Percentiles rank a stretch among this genome's conserved stretches.
Evolutionary conservation across 176 grass and related monocot species (phyloP).

Genomic region (Zoysia japonica): DNA sequence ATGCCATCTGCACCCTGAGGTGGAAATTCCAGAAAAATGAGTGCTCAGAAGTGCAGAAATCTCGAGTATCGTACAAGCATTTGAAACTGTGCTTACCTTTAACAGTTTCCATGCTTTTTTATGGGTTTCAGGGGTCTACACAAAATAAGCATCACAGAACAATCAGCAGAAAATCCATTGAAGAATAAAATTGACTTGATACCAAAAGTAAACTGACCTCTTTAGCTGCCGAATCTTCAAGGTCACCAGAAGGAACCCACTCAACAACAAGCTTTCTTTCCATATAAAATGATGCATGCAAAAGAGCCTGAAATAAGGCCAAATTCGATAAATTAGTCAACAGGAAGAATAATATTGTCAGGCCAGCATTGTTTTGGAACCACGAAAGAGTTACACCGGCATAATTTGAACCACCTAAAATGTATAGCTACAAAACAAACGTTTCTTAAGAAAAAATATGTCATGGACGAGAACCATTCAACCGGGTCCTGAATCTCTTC

Average conservation of each 20-base stretch:
- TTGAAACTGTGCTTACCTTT: slow-evolving; percentile 55
- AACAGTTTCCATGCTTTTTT: slow-evolving; percentile 84
- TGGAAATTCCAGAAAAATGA: slow-evolving; percentile 29
- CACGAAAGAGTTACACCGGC: background rate
- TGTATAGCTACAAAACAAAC: background rate
- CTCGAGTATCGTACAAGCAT: slow-evolving; percentile 18
- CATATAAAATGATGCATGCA: slow-evolving; percentile 88
- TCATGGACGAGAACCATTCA: background rate
- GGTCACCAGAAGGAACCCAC: slow-evolving; percentile 89
- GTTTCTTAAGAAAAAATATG: background rate
- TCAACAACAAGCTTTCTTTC: slow-evolving; percentile 86
- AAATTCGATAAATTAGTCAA: slow-evolving; percentile 32
- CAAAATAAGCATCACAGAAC: slow-evolving; percentile 37
- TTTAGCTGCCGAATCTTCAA: slow-evolving; percentile 71
- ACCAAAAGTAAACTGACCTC: slow-evolving; percentile 57
- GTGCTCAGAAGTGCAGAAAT: slow-evolving; percentile 19
- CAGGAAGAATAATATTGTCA: slow-evolving; percentile 26
- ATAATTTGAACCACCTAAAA: background rate
- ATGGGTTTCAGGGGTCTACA: slow-evolving; percentile 73
- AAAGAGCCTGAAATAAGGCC: slow-evolving; percentile 63
- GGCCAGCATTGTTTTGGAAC: background rate
- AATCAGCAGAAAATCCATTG: slow-evolving; percentile 23
- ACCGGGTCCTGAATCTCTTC: background rate
- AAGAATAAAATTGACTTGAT: slow-evolving; percentile 35
- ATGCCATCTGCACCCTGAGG: slow-evolving; percentile 80